Base-by-base conservation (phyloP, 2,329 filamentous ascomycete genomes). In the Ramularia collo-cygni region DNA sequence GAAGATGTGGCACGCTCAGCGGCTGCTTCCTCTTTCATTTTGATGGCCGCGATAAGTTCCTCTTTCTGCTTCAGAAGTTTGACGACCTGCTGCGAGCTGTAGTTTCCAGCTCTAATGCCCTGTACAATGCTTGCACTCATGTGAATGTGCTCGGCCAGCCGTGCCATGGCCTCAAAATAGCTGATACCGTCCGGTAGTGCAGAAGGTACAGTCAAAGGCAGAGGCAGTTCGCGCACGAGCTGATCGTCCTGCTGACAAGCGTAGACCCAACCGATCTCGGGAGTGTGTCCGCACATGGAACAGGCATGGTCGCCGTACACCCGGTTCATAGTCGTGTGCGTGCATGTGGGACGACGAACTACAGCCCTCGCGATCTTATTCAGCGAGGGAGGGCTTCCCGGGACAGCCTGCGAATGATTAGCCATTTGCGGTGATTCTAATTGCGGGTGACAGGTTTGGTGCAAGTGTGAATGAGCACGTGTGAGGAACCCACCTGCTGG, bases 231-330 rank as follows among this genome's bases (percentile, higher is more conserved):
- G 16, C 45, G 45, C 8, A 36, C 38, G 8, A 47, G 32, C n/a
- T 50, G 41, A 12, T 47, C 24, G 44, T 88, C 83, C 57, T 85
- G 76, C 9, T 71, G 75, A 60, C 86, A 92, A 43, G 74, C 69
- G 60, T 85, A 92, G 15, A 92, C 64, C 76, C 82, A 92, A 17
- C 83, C 83, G 38, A 81, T 69, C 12, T 69, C 63, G 0, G 81
- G 75, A 1, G 61, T 60, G 28, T 64, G 63, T 28, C 65, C 64
- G 53, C 85, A 92, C 16, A 69, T 56, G 8, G 70, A 63, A 62
- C 85, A 92, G 13, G 59, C 55, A 18, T 68, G 57, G 14, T 63
- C 42, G 24, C 72, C 73, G 52, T 79, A 84, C 31, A 85, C 60
- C 18, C 81, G 76, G 8, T 77, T 75, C 72, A 87, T 80, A 40